Percentiles rank a stretch among this genome's conserved stretches.
Evolutionary conservation across 164 flowering plant species (phyloP).

Genomic region (Protea cynaroides): DNA sequence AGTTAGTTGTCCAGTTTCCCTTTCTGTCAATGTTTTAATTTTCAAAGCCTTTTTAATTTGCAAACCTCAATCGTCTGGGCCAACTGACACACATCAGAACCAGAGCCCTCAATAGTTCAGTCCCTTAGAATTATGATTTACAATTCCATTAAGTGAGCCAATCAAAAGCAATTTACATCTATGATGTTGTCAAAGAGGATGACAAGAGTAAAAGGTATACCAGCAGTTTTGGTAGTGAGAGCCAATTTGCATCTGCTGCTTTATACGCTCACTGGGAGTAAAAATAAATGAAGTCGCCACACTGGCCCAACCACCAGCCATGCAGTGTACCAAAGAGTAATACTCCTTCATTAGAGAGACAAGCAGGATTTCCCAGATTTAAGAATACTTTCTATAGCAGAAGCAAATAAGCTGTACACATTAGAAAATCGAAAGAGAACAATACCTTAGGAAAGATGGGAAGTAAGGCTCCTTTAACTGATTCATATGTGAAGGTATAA

Average conservation of each 20-base stretch:
- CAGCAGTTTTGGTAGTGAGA: constrained; percentile 76
- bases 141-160: too few relatives aligned
- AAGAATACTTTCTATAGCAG: not conserved
- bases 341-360: constrained; percentile 50
- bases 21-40: too few relatives aligned
- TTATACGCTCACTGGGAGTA: constrained; percentile 94
- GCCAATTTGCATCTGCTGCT: constrained; percentile 99
- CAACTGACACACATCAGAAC: too few relatives aligned
- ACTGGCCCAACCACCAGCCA: constrained; percentile 95
- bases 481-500: constrained; percentile 92
- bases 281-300: constrained; percentile 94
- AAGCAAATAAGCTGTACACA: not conserved
- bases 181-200: not conserved
- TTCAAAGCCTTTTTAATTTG: too few relatives aligned
- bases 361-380: not conserved
- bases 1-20: too few relatives aligned
- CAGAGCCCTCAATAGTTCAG: too few relatives aligned
- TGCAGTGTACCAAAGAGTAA: constrained; percentile 76
- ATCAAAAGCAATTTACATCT: not conserved
- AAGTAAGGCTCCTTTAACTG: constrained; percentile 75
- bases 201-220: constrained; percentile 32
- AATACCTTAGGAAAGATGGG: constrained; percentile 80
- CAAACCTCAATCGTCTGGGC: too few relatives aligned
- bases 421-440: not conserved
- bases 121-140: too few relatives aligned